These are phyloP conservation scores for Chrysanthemum lavandulifolium DNA, from an alignment of 129 eudicot genomes.

Conservation along the genomic window DNA sequence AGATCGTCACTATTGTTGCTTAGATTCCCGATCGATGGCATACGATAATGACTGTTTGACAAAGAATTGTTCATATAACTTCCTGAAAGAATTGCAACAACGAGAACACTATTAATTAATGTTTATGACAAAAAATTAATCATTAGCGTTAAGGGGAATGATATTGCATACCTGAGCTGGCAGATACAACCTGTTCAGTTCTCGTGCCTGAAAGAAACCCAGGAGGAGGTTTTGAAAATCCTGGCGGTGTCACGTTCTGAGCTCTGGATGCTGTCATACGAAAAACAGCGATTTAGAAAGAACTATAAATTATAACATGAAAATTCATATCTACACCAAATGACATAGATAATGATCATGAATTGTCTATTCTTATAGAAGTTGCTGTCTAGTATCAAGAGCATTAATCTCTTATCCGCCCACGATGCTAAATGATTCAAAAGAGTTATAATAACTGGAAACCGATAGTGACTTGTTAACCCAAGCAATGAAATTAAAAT, in stretches of 20 bases:
- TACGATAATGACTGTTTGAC: slow-evolving; percentile 36
- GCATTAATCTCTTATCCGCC: neutral
- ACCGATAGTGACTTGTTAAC: too few species aligned
- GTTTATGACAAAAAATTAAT: neutral
- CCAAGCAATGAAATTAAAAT: too few species aligned
- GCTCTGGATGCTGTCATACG: slow-evolving; percentile 40
- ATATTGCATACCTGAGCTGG: slow-evolving; percentile 43
- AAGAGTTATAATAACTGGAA: neutral
- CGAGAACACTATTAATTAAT: neutral
- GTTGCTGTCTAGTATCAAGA: neutral
- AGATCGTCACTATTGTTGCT: slow-evolving; percentile 38
- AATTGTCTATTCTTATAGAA: neutral
- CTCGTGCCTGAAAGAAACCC: slow-evolving; percentile 49
- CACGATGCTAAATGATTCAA: slow-evolving; percentile 6
- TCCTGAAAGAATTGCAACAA: slow-evolving; percentile 36
- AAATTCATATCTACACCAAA: slow-evolving; percentile 3
- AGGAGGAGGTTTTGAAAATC: slow-evolving; percentile 63
- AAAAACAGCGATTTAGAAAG: slow-evolving; percentile 15
- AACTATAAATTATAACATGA: neutral
- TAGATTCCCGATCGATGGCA: slow-evolving; percentile 33
- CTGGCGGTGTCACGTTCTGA: slow-evolving; percentile 51
- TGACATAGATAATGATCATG: neutral
- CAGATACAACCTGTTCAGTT: slow-evolving; percentile 30
- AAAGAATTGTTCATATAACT: slow-evolving; percentile 37
- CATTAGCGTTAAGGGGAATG: neutral